phyloP scores from a whole-genome alignment of 192 early-diverging fungal species.

The Blastocladiella britannica region DNA sequence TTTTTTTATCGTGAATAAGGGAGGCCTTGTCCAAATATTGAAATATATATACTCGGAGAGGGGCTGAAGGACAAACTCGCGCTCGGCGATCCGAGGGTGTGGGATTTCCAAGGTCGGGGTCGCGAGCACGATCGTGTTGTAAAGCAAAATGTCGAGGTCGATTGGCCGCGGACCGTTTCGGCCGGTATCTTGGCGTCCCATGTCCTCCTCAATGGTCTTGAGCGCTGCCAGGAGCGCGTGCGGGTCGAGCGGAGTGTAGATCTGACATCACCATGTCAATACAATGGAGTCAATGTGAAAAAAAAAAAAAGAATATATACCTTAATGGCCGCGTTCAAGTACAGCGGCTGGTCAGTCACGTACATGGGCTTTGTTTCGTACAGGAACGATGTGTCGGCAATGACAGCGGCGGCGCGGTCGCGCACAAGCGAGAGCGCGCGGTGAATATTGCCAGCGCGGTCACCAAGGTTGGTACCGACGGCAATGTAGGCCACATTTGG shows the following conservation, averaged over 20 bases:
- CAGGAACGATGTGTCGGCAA: constrained; percentile 82
- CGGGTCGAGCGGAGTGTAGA: constrained; percentile 58
- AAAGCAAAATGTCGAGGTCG: constrained; percentile 93
- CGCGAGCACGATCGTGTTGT: constrained; percentile 50
- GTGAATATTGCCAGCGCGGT: constrained; percentile 57
- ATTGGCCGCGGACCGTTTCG: constrained; percentile 79
- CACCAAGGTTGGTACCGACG: constrained; percentile 78
- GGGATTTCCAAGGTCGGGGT: constrained; percentile 58
- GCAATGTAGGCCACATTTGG: constrained; percentile 49
- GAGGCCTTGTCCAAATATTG: neutral
- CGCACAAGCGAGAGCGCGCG: constrained; percentile 40
- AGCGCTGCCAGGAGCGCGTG: constrained; percentile 45
- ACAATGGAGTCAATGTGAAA: constrained; percentile 2
- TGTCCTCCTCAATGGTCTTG: constrained; percentile 60
- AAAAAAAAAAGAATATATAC: constrained; percentile 15
- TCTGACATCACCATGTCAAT: constrained; percentile 19
- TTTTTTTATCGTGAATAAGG: neutral
- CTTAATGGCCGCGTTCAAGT: constrained; percentile 76
- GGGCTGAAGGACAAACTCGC: constrained; percentile 86
- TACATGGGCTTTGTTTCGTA: constrained; percentile 98
- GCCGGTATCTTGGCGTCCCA: constrained; percentile 47
- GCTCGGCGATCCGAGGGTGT: constrained; percentile 67
- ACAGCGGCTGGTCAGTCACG: constrained; percentile 66
- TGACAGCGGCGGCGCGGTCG: constrained; percentile 11
- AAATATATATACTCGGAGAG: constrained; percentile 56